Conservation (phyloP, 1,139 yeast genomes). For the Pichia sp. region DNA sequence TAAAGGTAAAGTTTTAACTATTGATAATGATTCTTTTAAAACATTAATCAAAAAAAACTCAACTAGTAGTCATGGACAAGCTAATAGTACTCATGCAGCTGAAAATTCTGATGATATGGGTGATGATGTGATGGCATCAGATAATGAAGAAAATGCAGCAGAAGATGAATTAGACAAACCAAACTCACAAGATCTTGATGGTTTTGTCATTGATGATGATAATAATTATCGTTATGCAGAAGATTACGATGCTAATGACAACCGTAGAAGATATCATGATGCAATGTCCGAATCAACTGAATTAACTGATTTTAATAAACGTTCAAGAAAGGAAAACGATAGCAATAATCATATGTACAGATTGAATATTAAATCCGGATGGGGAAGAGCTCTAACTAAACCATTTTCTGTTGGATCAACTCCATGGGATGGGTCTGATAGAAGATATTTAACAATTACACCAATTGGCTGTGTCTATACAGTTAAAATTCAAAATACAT, state of each 20-base stretch:
- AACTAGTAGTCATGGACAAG: no score
- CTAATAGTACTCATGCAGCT: background rate
- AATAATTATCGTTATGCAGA: slow-evolving; percentile 45
- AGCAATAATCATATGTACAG: background rate
- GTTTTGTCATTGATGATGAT: slow-evolving; percentile 18
- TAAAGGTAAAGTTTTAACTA: slow-evolving; percentile 13
- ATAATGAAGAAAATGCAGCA: slow-evolving; percentile 29
- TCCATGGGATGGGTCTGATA: slow-evolving; percentile 57
- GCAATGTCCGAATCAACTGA: slow-evolving; percentile 18
- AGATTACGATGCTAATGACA: slow-evolving; percentile 14
- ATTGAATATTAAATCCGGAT: slow-evolving; percentile 10
- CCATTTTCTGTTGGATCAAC: slow-evolving; percentile 73
- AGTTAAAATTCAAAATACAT: slow-evolving; percentile 46
- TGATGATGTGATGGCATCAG: slow-evolving; percentile 14
- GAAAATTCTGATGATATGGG: slow-evolving; percentile 19
- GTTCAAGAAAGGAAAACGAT: slow-evolving; percentile 10
- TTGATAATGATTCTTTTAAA: slow-evolving; percentile 13
- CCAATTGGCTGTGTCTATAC: slow-evolving; percentile 79
- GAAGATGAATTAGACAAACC: slow-evolving; percentile 16
- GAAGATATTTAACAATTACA: slow-evolving; percentile 79
- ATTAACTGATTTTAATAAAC: slow-evolving; percentile 21
- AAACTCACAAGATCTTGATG: slow-evolving; percentile 19
- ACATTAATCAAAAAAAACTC: slow-evolving; percentile 7
- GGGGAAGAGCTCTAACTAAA: slow-evolving; percentile 17
- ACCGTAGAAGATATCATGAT: slow-evolving; percentile 13